Conservation (phyloP, 768 basidiomycete genomes). For the Rossbeevera mucosa region DNA sequence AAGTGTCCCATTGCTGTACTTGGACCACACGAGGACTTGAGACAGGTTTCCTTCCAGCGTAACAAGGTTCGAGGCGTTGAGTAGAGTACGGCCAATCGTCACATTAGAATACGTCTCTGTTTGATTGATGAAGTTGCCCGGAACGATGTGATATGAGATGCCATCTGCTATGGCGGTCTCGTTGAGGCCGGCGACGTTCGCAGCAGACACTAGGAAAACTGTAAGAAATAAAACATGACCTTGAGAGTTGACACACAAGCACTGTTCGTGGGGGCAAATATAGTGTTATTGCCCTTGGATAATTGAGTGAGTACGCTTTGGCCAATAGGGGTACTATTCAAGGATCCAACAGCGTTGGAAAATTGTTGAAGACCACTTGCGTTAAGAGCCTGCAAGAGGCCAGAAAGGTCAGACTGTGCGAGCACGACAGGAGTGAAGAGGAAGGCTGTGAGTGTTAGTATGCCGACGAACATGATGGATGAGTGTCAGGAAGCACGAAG, state of each 20-base stretch:
- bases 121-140: constrained; percentile 44
- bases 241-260: constrained; percentile 42
- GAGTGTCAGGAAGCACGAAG: not conserved
- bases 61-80: constrained; percentile 46
- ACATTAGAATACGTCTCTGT: constrained; percentile 48
- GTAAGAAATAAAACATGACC: not conserved
- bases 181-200: constrained; percentile 22
- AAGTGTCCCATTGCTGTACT: constrained; percentile 34
- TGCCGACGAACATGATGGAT: constrained; percentile 18
- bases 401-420: constrained; percentile 31
- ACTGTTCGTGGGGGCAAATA: constrained; percentile 55
- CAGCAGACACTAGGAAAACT: constrained; percentile 3
- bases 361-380: constrained; percentile 40
- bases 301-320: constrained; percentile 40
- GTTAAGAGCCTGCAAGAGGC: constrained; percentile 37
- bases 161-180: constrained; percentile 40
- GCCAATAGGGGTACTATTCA: constrained; percentile 45
- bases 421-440: constrained; percentile 25
- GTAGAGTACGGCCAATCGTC: constrained; percentile 62
- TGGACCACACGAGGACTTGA: constrained; percentile 53
- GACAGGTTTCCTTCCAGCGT: constrained; percentile 52
- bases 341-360: constrained; percentile 32
- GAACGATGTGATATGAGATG: constrained; percentile 54
- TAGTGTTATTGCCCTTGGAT: constrained; percentile 41
- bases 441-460: constrained; percentile 8